Base-by-base conservation (phyloP, 139 green algal genomes). In the Klebsormidium nitens region DNA sequence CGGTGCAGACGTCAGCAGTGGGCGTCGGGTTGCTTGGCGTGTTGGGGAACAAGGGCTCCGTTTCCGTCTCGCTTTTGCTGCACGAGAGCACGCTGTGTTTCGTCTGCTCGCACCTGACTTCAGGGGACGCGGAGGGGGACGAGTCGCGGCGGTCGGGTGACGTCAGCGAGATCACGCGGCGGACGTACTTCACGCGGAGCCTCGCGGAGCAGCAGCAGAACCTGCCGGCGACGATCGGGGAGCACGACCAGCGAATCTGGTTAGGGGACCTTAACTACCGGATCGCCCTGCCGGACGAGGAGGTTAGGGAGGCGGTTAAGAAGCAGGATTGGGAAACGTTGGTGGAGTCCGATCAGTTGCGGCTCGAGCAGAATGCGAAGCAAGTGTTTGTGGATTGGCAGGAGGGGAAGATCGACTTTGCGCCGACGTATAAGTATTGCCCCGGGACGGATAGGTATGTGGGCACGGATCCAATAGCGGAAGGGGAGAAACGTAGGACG, bases 391-490 rank as follows among this genome's bases (percentile, higher is more conserved):
- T 59, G 0, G 87, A 82, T 1, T 96, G 87, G 85, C 66, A 44
- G 1, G 91, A 96, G 74, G 87, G 84, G 1, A 65, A 58, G 1
- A 79, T 96, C 58, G 82, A 69, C 32, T 97, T 97, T 74, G 69
- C 79, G 23, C 93, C 93, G 36, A 97, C 92, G 3, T 97, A 93
- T 87, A 97, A 97, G 77, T 97, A 89, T 64, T 83, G 88, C 46
- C 58, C 83, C 5, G 82, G 84, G 34, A 89, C 81, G 11, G 69
- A 81, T 42, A 44, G 60, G 0, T 95, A 93, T 76, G 32, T 77
- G 38, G 70, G 69, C 4, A n/a, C n/a, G n/a, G 69, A 76, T 46
- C 62, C 36, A 29, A 62, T 32, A 14, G 64, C 66, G 26, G 62
- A 75, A 32, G 69, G 61, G 42, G 69, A 76, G 31, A 76, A 72